Percentiles rank a stretch among this genome's conserved stretches.
Conservation (phyloP, 805 yeast species). For the Spathaspora gorwiae region DNA sequence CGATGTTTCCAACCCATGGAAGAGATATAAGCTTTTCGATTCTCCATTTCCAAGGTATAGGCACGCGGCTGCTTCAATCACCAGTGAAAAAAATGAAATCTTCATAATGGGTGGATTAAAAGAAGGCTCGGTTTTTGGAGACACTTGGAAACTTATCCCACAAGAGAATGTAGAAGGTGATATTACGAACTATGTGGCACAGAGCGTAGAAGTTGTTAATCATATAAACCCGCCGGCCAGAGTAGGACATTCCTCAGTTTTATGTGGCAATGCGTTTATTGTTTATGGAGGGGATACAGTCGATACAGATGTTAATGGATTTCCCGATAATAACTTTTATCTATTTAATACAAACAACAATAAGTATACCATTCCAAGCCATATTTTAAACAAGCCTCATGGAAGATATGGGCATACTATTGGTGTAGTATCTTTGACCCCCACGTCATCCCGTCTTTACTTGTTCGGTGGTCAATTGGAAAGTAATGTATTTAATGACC, state of each 20-base stretch:
- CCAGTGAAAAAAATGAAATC: slow-evolving; percentile 76
- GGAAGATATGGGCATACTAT: slow-evolving; percentile 96
- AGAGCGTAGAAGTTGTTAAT: slow-evolving; percentile 47
- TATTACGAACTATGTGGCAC: slow-evolving; percentile 25
- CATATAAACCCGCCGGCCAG: slow-evolving; percentile 88
- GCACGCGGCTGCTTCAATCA: slow-evolving; percentile 73
- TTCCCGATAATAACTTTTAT: slow-evolving; percentile 85
- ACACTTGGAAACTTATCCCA: slow-evolving; percentile 83
- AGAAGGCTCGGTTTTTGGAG: slow-evolving; percentile 90
- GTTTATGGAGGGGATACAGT: slow-evolving; percentile 96
- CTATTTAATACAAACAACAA: slow-evolving; percentile 59
- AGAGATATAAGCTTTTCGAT: slow-evolving; percentile 52
- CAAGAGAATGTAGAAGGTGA: slow-evolving; percentile 18
- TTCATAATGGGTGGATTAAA: slow-evolving; percentile 93
- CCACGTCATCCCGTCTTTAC: slow-evolving; percentile 53
- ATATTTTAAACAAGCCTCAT: slow-evolving; percentile 58
- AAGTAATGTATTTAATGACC: slow-evolving; percentile 79
- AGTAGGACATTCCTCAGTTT: slow-evolving; percentile 89
- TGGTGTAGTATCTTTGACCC: slow-evolving; percentile 57
- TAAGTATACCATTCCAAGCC: slow-evolving; percentile 42
- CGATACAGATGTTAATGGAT: slow-evolving; percentile 66
- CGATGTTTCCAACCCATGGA: slow-evolving; percentile 54
- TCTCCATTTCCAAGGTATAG: slow-evolving; percentile 95
- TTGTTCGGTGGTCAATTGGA: slow-evolving; percentile 92
- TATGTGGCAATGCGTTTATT: slow-evolving; percentile 92